phyloP scores from a whole-genome alignment of 23 red algal genomes.

The Agarophyton chilense region DNA sequence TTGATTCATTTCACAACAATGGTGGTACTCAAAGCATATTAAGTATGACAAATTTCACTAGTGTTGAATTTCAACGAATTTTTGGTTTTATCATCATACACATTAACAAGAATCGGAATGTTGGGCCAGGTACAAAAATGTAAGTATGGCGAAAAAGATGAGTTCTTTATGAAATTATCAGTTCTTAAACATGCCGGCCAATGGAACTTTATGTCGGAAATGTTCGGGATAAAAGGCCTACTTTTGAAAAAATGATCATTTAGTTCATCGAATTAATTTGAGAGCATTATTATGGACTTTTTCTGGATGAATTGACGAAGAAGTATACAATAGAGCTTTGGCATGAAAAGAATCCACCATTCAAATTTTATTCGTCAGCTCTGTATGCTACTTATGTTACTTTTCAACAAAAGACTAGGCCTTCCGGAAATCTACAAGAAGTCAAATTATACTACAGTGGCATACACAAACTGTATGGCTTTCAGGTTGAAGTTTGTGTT shows the following conservation, averaged over 20 bases:
- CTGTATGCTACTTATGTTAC: not conserved
- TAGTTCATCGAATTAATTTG: not conserved
- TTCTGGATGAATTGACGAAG: not conserved
- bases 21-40: not conserved
- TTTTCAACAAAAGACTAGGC: not conserved
- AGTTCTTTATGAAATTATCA: not conserved
- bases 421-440: not conserved
- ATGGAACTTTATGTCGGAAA: not conserved
- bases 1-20: not conserved
- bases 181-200: not conserved
- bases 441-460: not conserved
- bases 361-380: not conserved
- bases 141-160: not conserved
- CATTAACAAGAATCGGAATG: not conserved
- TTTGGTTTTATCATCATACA: too few relatives aligned
- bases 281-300: not conserved
- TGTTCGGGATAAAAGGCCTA: not conserved
- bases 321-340: not conserved
- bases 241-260: not conserved
- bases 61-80: not conserved
- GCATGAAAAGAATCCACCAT: not conserved
- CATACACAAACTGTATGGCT: not conserved
- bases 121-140: not conserved
- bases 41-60: not conserved
- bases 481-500: not conserved